Evolutionary conservation across 306 rosid genomes (phyloP), one percentile per base, ranked within the genome.

Genomic region (Mimosa bimucronata): DNA sequence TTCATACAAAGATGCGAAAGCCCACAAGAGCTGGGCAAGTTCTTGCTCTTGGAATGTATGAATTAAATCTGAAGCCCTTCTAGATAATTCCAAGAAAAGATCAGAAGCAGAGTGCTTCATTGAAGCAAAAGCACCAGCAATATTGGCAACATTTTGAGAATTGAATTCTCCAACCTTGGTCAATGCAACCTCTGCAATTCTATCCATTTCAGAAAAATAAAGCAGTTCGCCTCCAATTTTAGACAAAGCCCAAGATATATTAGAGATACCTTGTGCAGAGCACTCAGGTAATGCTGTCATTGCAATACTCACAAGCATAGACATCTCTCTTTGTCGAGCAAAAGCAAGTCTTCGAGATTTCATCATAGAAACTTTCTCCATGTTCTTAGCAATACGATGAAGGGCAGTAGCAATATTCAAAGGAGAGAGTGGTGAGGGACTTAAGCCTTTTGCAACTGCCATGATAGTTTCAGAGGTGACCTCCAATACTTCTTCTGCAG

Each of bases 1-100:
- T 82, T 92, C 98, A 29, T 84, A 85, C 46, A 95, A 80, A 85
- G 96, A 88, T 37, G 98, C 92, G 81, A 92, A 92, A 79, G 98
- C 98, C 98, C 98, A 92, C 84, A 95, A 85, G 37, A 95, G 79
- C 87, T 95, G 98, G 30, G 98, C 91, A 74, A 92, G 88, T 86
- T 95, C 98, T 87, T 92, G 98, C 82, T 88, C 98, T 77, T 78
- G 93, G 81, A 95, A 91, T 19, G 97, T 89, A 71, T 86, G 90
- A 80, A 90, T 88, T 79, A 92, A 84, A 52, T 83, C 77, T 9
- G 96, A 86, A 44, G 97, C 98, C 84, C 88, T 89, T 76, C 68
- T 87, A 1, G 91, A 85, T 84, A 95, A 83, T 81, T 86, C 88
- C 2, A 82, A 68, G 73, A 95, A 95, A 71, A 95, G 98, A 69